phyloP scores from a whole-genome alignment of 1,139 yeast genomes.

The Debaryomyces psychrophilus region DNA sequence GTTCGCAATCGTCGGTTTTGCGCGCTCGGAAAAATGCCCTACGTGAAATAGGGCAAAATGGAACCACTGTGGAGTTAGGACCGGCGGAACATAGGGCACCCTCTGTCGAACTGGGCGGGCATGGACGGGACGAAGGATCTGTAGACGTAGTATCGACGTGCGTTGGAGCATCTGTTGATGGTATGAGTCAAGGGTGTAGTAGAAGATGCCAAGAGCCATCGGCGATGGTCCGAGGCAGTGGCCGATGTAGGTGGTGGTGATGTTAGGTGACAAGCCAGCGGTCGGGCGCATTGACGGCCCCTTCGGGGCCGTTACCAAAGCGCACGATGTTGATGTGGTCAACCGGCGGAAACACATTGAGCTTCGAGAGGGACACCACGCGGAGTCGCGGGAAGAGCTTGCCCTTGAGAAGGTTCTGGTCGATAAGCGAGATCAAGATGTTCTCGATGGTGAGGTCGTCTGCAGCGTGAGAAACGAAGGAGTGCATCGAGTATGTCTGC shows the following conservation, averaged over 20 bases:
- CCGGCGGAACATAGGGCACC: background rate
- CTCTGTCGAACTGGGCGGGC: background rate
- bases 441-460: conserved; percentile 49
- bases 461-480: conserved; percentile 13
- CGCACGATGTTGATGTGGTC: conserved; percentile 35
- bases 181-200: background rate
- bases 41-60: conserved; percentile 5
- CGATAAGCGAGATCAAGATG: conserved; percentile 51
- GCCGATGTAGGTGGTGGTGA: background rate
- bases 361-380: conserved; percentile 51
- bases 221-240: too few relatives aligned
- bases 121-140: background rate
- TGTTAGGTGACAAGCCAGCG: conserved; percentile 20
- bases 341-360: conserved; percentile 52
- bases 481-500: conserved; percentile 4
- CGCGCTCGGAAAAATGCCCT: conserved; percentile 6
- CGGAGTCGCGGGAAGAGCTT: conserved; percentile 50
- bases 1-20: conserved; percentile 7
- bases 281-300: conserved; percentile 16
- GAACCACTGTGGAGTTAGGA: conserved; percentile 8
- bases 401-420: conserved; percentile 56
- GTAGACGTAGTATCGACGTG: too few relatives aligned
- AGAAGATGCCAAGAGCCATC: too few relatives aligned
- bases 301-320: conserved; percentile 26
- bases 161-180: too few relatives aligned